phyloP scores from a whole-genome alignment of 768 basidiomycete species.

The Phlegmacium glaucopus region DNA sequence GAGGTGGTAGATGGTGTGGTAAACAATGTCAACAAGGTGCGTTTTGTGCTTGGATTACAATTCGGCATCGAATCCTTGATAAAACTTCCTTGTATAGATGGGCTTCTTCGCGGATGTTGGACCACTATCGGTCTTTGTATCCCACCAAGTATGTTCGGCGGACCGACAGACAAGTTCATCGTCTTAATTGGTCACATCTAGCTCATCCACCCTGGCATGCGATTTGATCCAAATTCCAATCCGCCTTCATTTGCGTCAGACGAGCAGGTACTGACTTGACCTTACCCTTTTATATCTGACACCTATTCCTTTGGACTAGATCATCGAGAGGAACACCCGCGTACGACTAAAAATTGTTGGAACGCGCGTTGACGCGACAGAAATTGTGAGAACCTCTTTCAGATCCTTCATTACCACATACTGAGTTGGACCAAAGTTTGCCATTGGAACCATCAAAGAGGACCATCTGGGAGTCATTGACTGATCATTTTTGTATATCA shows the following conservation, averaged over 20 bases:
- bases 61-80: background rate
- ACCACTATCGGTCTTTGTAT: conserved; percentile 91
- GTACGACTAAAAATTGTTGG: conserved; percentile 98
- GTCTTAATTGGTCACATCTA: conserved; percentile 24
- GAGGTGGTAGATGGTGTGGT: conserved; percentile 98
- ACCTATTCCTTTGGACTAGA: conserved; percentile 36
- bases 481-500: conserved; percentile 21
- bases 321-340: conserved; percentile 90
- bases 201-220: conserved; percentile 93
- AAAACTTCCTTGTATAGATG: conserved; percentile 56
- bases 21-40: conserved; percentile 91
- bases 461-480: conserved; percentile 95
- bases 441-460: conserved; percentile 97
- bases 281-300: background rate
- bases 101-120: conserved; percentile 98
- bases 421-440: conserved; percentile 70
- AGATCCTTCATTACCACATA: background rate
- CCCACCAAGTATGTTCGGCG: conserved; percentile 71
- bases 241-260: conserved; percentile 96
- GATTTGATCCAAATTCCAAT: conserved; percentile 93
- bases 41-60: conserved; percentile 15
- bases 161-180: background rate
- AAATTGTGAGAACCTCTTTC: conserved; percentile 66
- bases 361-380: conserved; percentile 94
- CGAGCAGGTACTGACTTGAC: conserved; percentile 55